A percentile compares a stretch with the other conserved stretches of the same genome.
phyloP scores from a whole-genome alignment of 805 yeast genomes.

The Hyphopichia homilentoma region DNA sequence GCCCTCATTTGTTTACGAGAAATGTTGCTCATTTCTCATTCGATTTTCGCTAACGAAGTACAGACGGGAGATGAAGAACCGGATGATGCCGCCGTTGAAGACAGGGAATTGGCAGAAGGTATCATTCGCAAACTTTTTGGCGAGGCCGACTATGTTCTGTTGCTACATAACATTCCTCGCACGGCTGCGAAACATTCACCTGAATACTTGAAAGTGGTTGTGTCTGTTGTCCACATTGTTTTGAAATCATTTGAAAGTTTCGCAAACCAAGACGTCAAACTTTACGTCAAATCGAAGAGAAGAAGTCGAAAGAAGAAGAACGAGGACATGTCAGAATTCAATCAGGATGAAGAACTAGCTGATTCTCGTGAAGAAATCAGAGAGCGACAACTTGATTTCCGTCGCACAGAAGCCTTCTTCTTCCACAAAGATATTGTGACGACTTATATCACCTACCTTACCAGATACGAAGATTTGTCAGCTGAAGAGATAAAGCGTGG shows the following conservation, averaged over 20 bases:
- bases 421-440: constrained; percentile 59
- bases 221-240: constrained; percentile 62
- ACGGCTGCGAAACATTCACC: constrained; percentile 62
- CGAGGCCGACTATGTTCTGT: constrained; percentile 54
- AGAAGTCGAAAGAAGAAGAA: constrained; percentile 24
- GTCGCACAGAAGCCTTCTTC: constrained; percentile 40
- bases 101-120: constrained; percentile 47
- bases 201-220: constrained; percentile 53
- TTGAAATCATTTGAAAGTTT: constrained; percentile 66
- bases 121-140: constrained; percentile 69
- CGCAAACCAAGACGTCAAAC: constrained; percentile 51
- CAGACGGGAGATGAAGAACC: constrained; percentile 32
- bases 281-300: constrained; percentile 46
- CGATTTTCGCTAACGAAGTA: constrained; percentile 33
- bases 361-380: constrained; percentile 31
- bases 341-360: constrained; percentile 23
- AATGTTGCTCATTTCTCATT: constrained; percentile 46
- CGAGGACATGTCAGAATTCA: constrained; percentile 24
- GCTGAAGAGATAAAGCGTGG: constrained; percentile 60
- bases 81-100: constrained; percentile 38
- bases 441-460: constrained; percentile 60
- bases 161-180: constrained; percentile 57
- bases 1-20: constrained; percentile 65
- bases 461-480: constrained; percentile 58
- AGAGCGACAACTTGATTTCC: constrained; percentile 47